Evolutionary conservation across 495 filamentous ascomycete genomes (phyloP).

Genomic region (Hypoxylon trugodes): DNA sequence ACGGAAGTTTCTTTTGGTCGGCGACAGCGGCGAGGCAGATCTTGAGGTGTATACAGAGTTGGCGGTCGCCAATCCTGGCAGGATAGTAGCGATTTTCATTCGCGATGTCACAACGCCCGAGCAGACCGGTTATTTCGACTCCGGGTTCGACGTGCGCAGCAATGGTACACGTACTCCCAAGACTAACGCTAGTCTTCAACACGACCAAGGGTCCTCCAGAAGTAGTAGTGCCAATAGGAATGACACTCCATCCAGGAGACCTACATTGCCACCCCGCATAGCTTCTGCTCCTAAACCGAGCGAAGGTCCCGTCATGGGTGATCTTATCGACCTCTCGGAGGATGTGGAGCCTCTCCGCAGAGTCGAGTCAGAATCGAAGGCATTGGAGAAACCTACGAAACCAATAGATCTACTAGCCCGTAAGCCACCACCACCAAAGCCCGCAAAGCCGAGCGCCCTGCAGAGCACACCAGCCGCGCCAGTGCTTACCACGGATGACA

Average conservation of each 20-base stretch:
- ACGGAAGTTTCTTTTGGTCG: slow-evolving; percentile 87
- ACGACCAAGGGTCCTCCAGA: slow-evolving; percentile 40
- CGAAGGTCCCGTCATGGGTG: slow-evolving; percentile 57
- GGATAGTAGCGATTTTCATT: slow-evolving; percentile 86
- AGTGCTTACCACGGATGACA: slow-evolving; percentile 23
- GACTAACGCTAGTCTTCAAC: slow-evolving; percentile 5
- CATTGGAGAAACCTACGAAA: slow-evolving; percentile 44
- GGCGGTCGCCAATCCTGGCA: slow-evolving; percentile 80
- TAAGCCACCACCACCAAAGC: slow-evolving; percentile 65
- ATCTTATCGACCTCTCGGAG: slow-evolving; percentile 71
- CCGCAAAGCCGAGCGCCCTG: slow-evolving; percentile 72
- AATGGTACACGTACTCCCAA: slow-evolving; percentile 16
- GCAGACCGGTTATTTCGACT: slow-evolving; percentile 77
- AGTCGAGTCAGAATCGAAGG: slow-evolving; percentile 42
- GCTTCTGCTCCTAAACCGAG: slow-evolving; percentile 23
- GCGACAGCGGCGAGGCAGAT: slow-evolving; percentile 96
- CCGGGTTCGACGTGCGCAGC: slow-evolving; percentile 58
- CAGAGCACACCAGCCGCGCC: slow-evolving; percentile 52
- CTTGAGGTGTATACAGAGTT: slow-evolving; percentile 97
- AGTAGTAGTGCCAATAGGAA: slow-evolving; percentile 27
- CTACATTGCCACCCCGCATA: slow-evolving; percentile 49
- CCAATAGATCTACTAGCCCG: slow-evolving; percentile 47
- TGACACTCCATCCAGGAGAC: slow-evolving; percentile 42
- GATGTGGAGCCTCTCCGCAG: slow-evolving; percentile 52
- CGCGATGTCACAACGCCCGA: slow-evolving; percentile 87